These are phyloP conservation scores for Magnolia kwangsiensis DNA, from an alignment of 164 flowering plant genomes.

Conservation along the genomic window DNA sequence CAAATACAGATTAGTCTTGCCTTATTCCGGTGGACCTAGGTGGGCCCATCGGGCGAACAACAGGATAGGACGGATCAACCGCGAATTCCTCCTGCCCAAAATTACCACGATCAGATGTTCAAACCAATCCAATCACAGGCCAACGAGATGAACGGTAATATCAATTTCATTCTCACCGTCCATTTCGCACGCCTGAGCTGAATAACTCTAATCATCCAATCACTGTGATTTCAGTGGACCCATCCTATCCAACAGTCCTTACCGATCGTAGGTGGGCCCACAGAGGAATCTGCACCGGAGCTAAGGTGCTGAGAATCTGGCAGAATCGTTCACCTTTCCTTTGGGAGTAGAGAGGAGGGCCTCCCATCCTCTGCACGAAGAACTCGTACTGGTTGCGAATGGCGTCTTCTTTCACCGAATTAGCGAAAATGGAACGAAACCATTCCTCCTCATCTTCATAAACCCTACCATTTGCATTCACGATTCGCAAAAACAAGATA, in stretches of 20 bases:
- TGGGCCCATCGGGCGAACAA: too few relatives aligned
- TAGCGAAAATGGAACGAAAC: slow-evolving; percentile 78
- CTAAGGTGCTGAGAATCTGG: not conserved
- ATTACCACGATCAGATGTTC: too few relatives aligned
- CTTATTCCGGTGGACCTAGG: too few relatives aligned
- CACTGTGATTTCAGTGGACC: too few relatives aligned
- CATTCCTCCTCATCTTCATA: slow-evolving; percentile 95
- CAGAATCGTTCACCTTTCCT: slow-evolving; percentile 50
- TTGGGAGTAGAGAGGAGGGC: slow-evolving; percentile 80
- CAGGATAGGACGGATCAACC: too few relatives aligned
- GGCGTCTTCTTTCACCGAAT: slow-evolving; percentile 84
- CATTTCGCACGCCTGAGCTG: not conserved
- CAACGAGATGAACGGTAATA: too few relatives aligned
- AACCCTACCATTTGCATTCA: slow-evolving; percentile 46
- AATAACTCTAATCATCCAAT: too few relatives aligned
- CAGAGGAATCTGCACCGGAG: not conserved
- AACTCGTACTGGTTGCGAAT: slow-evolving; percentile 92
- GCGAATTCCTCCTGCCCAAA: too few relatives aligned
- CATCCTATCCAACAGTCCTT: too few relatives aligned
- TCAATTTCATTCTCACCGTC: not conserved
- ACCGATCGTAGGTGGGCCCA: not conserved
- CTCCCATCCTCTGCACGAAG: slow-evolving; percentile 96
- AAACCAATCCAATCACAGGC: too few relatives aligned
- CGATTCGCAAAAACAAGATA: not conserved
- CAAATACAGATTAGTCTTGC: too few relatives aligned